phyloP scores from a whole-genome alignment of 306 rosid species.

The Spatholobus suberectus region DNA sequence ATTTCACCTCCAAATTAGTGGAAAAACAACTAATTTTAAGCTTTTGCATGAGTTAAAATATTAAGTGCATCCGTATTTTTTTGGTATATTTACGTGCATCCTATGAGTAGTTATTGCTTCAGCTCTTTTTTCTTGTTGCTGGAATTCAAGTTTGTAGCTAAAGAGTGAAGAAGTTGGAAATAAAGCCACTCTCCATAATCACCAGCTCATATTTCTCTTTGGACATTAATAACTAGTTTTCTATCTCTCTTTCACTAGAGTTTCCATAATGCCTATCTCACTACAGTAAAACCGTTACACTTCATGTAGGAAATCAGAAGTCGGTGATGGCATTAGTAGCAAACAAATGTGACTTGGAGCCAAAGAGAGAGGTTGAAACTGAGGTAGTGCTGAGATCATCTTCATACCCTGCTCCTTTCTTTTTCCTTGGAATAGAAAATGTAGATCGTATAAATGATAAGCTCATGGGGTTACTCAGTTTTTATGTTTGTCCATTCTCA shows the following conservation, averaged over 20 bases:
- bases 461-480: neutral
- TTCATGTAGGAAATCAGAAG: conserved; percentile 63
- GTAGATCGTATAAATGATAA: no score
- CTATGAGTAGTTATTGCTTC: neutral
- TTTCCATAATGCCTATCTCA: neutral
- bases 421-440: neutral
- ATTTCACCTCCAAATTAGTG: neutral
- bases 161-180: neutral
- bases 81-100: neutral
- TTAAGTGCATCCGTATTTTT: neutral
- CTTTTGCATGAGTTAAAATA: neutral
- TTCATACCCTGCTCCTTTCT: neutral
- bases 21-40: neutral
- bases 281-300: conserved; percentile 5
- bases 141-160: neutral
- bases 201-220: neutral
- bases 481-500: neutral
- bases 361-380: conserved; percentile 64
- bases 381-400: conserved; percentile 59
- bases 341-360: conserved; percentile 78
- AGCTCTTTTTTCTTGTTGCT: neutral
- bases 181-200: conserved; percentile 1
- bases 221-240: conserved; percentile 1
- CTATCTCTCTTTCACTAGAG: neutral
- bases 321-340: conserved; percentile 82